Conservation (phyloP, 2,329 filamentous ascomycete genomes). For the Botrytis sinoallii region DNA sequence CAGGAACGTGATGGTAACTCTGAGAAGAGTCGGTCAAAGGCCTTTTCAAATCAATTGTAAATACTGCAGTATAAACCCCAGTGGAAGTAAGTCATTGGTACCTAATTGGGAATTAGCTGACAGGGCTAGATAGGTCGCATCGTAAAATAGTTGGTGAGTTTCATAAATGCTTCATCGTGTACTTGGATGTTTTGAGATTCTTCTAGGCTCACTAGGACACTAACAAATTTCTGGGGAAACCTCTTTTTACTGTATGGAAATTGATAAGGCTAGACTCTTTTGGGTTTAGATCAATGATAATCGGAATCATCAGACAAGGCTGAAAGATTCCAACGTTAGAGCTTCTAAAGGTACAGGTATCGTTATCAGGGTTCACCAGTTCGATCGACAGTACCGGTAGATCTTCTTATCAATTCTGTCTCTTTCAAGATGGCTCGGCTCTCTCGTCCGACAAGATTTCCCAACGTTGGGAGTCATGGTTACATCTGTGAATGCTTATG, state of each 20-base stretch:
- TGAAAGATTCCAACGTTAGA: not conserved
- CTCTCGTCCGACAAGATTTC: not conserved
- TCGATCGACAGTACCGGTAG: not conserved
- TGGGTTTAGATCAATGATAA: not conserved
- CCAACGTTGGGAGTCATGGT: not conserved
- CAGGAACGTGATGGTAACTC: not conserved
- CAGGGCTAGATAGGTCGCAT: not conserved
- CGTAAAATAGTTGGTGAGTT: not conserved
- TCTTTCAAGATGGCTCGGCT: not conserved
- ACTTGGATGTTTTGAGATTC: conserved; percentile 2
- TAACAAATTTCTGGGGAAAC: not conserved
- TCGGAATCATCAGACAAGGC: not conserved
- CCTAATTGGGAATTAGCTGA: not conserved
- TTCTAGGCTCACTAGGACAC: not conserved
- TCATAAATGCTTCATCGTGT: conserved; percentile 10
- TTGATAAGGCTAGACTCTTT: not conserved
- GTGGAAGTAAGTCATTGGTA: not conserved
- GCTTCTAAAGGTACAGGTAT: not conserved
- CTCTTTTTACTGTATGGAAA: not conserved
- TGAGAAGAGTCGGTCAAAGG: not conserved
- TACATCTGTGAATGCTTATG: not conserved
- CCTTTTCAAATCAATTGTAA: not conserved
- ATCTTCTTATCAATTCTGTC: not conserved
- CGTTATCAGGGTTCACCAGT: not conserved
- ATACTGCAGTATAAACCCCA: not conserved